phyloP scores from a whole-genome alignment of 2,329 filamentous ascomycete genomes.

The Ceratocystis ficicola region DNA sequence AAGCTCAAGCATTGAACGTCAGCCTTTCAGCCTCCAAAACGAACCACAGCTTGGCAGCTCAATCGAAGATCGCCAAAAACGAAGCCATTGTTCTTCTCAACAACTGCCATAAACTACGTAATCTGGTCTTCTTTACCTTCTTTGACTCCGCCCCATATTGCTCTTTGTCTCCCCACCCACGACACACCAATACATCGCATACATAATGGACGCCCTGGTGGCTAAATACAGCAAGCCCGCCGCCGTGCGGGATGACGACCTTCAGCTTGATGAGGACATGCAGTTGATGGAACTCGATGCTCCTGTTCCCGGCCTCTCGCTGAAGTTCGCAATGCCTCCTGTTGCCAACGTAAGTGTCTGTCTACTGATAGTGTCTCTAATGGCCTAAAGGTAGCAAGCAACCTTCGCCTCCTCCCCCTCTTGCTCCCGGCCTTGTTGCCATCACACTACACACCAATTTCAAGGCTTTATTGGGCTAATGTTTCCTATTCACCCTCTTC shows the following conservation, averaged over 20 bases:
- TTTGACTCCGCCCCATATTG: slow-evolving; percentile 7
- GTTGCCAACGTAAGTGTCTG: slow-evolving; percentile 61
- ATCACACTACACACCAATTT: neutral
- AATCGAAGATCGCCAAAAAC: neutral
- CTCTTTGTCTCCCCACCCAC: slow-evolving; percentile 10
- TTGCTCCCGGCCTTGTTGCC: slow-evolving; percentile 5
- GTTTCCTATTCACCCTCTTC: slow-evolving; percentile 10
- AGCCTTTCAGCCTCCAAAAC: slow-evolving; percentile 11
- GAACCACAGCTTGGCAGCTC: neutral
- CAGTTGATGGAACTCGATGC: slow-evolving; percentile 51
- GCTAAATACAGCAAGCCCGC: slow-evolving; percentile 77
- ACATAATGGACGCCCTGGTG: slow-evolving; percentile 79
- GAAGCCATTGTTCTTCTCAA: neutral
- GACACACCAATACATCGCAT: slow-evolving; percentile 19
- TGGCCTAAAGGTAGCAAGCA: neutral
- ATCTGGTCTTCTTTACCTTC: neutral
- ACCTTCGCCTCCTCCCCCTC: slow-evolving; percentile 21
- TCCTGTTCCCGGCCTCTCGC: slow-evolving; percentile 61
- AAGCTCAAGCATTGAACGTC: slow-evolving; percentile 8
- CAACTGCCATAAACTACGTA: neutral
- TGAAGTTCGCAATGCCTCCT: slow-evolving; percentile 91
- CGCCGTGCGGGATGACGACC: slow-evolving; percentile 58
- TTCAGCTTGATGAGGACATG: slow-evolving; percentile 59
- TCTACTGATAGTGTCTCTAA: neutral
- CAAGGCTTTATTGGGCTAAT: neutral